These are phyloP conservation scores for Aspergillus terreus DNA, from an alignment of 2,329 filamentous ascomycete species.

Conservation along the genomic window DNA sequence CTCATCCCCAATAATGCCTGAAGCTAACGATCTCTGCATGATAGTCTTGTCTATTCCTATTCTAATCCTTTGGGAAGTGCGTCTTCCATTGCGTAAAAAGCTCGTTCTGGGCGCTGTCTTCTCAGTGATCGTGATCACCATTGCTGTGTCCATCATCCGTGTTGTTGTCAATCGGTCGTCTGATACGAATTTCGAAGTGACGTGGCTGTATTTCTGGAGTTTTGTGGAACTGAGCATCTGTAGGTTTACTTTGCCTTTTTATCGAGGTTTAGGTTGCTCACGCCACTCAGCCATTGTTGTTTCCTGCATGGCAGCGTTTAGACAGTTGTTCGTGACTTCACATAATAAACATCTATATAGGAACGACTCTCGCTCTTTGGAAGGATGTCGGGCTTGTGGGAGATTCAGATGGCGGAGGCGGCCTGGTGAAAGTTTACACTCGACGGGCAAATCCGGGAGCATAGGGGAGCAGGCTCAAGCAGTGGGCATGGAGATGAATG, in stretches of 20 bases:
- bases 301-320: slow-evolving; percentile 14
- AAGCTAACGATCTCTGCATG: too few species aligned
- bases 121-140: slow-evolving; percentile 14
- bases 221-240: slow-evolving; percentile 13
- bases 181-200: slow-evolving; percentile 12
- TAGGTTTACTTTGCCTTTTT: too few species aligned
- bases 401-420: too few species aligned
- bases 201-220: slow-evolving; percentile 18
- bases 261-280: too few species aligned
- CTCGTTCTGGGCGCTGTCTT: slow-evolving; percentile 14
- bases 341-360: slow-evolving; percentile 8
- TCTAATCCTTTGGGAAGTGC: slow-evolving; percentile 13
- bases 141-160: slow-evolving; percentile 14
- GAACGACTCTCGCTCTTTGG: background rate
- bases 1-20: too few species aligned
- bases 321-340: slow-evolving; percentile 12
- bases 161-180: slow-evolving; percentile 10
- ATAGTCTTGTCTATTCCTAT: slow-evolving; percentile 16
- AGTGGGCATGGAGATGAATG: too few species aligned
- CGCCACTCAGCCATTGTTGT: slow-evolving; percentile 9
- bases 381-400: too few species aligned
- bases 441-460: too few species aligned
- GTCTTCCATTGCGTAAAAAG: slow-evolving; percentile 11
- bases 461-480: too few species aligned
- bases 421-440: too few species aligned